Conservation (phyloP, 2,329 filamentous ascomycete genomes). For the Colletotrichum sp. region DNA sequence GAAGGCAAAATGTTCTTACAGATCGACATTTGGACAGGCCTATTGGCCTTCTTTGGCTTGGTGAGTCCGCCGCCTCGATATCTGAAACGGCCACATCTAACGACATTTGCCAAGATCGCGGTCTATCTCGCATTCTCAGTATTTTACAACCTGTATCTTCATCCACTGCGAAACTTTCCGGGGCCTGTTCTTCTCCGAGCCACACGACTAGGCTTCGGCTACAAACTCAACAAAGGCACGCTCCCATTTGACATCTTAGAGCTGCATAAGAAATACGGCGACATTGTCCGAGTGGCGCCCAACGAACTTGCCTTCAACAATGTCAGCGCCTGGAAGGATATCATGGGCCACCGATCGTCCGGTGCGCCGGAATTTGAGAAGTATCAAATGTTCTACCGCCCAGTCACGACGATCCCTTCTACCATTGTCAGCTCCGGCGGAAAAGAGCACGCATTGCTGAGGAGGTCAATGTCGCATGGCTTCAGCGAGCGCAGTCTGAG, state of each 20-base stretch:
- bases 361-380: conserved; percentile 12
- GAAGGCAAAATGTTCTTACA: not conserved
- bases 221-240: not conserved
- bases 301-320: conserved; percentile 23
- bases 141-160: not conserved
- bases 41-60: not conserved
- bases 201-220: not conserved
- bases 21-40: not conserved
- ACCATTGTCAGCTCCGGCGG: conserved; percentile 20
- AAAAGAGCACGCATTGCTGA: conserved; percentile 21
- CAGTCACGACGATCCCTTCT: not conserved
- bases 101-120: not conserved
- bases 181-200: not conserved
- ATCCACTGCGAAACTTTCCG: not conserved
- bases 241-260: not conserved
- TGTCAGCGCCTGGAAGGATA: conserved; percentile 20
- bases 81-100: not conserved
- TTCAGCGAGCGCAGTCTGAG: conserved; percentile 33
- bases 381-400: not conserved
- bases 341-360: not conserved
- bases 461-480: conserved; percentile 27
- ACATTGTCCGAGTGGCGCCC: conserved; percentile 21
- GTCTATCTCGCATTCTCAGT: not conserved
- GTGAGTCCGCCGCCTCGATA: not conserved
- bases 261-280: conserved; percentile 21